A percentile compares a stretch with the other conserved stretches of the same genome.
These are phyloP conservation scores for Cytospora piceicola DNA, from an alignment of 2,329 filamentous ascomycete species.

Conservation along the genomic window DNA sequence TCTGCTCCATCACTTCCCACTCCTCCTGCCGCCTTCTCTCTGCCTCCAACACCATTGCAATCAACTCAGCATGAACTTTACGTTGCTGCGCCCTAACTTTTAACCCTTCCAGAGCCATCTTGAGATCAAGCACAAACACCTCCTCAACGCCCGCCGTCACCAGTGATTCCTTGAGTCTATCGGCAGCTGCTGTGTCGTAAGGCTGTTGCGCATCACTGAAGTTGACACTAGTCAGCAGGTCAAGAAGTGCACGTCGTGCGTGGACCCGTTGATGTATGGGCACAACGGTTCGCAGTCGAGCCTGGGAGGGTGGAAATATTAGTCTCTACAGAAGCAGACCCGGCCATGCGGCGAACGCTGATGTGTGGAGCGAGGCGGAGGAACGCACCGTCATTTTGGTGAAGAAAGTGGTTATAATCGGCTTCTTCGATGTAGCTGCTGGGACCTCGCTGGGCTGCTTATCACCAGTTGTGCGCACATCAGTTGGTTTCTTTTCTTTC, in stretches of 20 bases:
- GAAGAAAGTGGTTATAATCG: conserved; percentile 3
- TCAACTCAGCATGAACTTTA: not conserved
- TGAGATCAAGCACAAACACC: conserved; percentile 16
- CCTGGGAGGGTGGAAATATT: not conserved
- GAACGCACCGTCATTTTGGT: not conserved
- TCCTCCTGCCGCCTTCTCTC: conserved; percentile 13
- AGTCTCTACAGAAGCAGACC: not conserved
- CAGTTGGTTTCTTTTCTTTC: not conserved
- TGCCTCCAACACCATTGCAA: not conserved
- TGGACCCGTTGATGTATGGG: not conserved
- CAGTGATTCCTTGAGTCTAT: not conserved
- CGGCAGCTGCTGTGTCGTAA: not conserved
- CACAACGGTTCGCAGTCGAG: conserved; percentile 3
- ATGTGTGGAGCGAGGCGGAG: not conserved
- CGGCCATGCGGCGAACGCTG: too few relatives aligned
- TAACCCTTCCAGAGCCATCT: not conserved
- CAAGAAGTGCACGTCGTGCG: not conserved
- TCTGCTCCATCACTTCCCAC: conserved; percentile 16
- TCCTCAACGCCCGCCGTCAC: not conserved
- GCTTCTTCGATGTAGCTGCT: not conserved
- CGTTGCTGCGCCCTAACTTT: not conserved
- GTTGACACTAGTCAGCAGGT: not conserved
- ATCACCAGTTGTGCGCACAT: not conserved
- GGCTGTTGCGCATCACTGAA: not conserved
- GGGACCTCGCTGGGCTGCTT: not conserved